Percentiles rank a stretch among this genome's conserved stretches.
These are phyloP conservation scores for Penicillium soppii DNA, from an alignment of 495 filamentous ascomycete genomes.

Conservation along the genomic window DNA sequence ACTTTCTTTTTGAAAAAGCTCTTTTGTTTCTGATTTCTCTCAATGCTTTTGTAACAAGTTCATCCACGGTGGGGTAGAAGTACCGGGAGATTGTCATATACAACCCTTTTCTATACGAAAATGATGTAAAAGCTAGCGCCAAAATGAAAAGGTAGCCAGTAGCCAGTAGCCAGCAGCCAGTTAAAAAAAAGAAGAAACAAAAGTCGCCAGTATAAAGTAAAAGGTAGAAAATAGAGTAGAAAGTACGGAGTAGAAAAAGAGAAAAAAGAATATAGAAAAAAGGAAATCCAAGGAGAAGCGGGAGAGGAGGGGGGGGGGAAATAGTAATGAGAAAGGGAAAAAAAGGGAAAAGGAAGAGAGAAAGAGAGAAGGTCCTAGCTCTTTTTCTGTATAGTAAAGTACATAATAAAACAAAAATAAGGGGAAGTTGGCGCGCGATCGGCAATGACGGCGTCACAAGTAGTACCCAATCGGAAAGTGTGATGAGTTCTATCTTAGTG, in stretches of 20 bases:
- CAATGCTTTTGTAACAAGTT: slow-evolving; percentile 7
- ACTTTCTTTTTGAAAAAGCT: not conserved
- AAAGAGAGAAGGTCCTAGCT: slow-evolving; percentile 9
- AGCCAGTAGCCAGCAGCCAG: no score
- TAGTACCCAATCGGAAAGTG: slow-evolving; percentile 29
- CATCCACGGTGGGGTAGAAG: slow-evolving; percentile 5
- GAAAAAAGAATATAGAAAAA: slow-evolving; percentile 2
- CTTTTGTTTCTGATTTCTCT: not conserved
- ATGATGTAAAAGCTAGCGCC: not conserved
- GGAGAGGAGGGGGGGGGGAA: slow-evolving; percentile 8
- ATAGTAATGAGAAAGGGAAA: slow-evolving; percentile 8
- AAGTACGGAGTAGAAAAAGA: slow-evolving; percentile 9
- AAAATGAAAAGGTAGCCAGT: no score
- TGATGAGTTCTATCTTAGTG: slow-evolving; percentile 18
- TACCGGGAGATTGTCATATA: slow-evolving; percentile 7
- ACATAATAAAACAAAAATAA: slow-evolving; percentile 11
- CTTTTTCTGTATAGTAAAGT: not conserved
- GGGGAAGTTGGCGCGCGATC: slow-evolving; percentile 46
- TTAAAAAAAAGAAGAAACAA: not conserved
- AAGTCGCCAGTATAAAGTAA: not conserved
- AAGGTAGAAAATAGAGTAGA: not conserved
- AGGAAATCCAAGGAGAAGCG: slow-evolving; percentile 1
- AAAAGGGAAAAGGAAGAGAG: slow-evolving; percentile 9
- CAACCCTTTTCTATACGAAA: not conserved
- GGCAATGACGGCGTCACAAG: slow-evolving; percentile 35